Evolutionary conservation across 495 filamentous ascomycete genomes (phyloP), one percentile per base, ranked within the genome.

Genomic region (Penicillium bovifimosum): DNA sequence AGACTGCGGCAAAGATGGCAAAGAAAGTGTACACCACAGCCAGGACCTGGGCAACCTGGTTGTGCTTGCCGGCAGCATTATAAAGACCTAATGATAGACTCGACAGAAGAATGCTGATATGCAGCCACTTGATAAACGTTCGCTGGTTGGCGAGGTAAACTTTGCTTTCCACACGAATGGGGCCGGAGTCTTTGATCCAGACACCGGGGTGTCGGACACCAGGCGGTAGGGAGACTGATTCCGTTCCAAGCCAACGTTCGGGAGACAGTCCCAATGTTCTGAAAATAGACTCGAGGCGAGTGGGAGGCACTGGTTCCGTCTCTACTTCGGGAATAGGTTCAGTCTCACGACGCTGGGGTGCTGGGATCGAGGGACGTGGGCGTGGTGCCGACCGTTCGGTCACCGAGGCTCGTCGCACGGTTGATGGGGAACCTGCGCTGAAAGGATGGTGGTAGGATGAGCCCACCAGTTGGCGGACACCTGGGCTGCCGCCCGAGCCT

Each of bases 101-200:
- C 9, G 90, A 90, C 7, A 97, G 81, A 26, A 97, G 76, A 20
- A 98, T 78, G 47, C 82, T 85, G 56, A 97, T 87, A 63, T 97
- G 91, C 68, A 96, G 86, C 93, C 93, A 98, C 66, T 96, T 96
- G 66, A 98, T 82, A 61, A 96, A 98, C 0, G 93, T 98, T 40
- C 93, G 83, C 72, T 98, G 89, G 65, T 98, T 98, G 42, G 93
- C 93, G 31, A 98, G 86, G 91, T 93, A 98, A 6, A 98, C 92
- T 70, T 98, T 98, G 35, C 88, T 88, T 69, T 98, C 93, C 34
- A 98, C 90, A 46, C 87, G 81, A 31, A 97, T 77, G 1, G 90
- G 89, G 0, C 92, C 91, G 0, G 86, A 76, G 68, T 98, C 92
- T 74, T 97, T 98, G 73, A 98, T 86, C 81, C 91, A 90, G 40